Evolutionary conservation across 805 yeast species (phyloP), one percentile per base, ranked within the genome.

Genomic region (Candida dendrica): DNA sequence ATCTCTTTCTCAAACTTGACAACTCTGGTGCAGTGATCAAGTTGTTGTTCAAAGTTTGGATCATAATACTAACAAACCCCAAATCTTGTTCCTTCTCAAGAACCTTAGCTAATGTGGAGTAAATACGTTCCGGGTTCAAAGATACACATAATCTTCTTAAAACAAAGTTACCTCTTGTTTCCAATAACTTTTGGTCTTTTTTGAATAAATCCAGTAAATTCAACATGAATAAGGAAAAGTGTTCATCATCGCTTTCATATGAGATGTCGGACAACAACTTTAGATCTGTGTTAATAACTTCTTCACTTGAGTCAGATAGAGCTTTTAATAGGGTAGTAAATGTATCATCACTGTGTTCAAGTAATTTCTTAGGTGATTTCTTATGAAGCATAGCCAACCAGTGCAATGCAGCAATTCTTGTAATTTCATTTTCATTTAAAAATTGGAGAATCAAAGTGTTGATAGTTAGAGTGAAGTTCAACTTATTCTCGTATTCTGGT

Each of bases 321-420:
- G 95, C 85, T 55, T 80, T 82, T 41, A 93, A 68, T 31, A 93
- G 67, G 0, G 89, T 86, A 11, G 85, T 79, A 52, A 89, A 81
- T 36, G 88, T 83, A 44, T 77, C 76, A 40, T 77, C 83, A 43
- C 72, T 67, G 42, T 73, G 75, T 35, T 72, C 74, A 33, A 80
- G 57, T 30, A 81, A 68, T 45, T 75, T 72, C 33, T 67, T 63
- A 3, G 84, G 83, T 17, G 82, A 81, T 49, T 81, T 81, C 22
- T 77, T 71, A 55, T 89, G 91, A 34, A 93, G 69, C 72, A 87
- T 77, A 14, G 80, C 78, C 27, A 93, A 68, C 98, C 98, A 93
- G 48, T 90, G 95, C 30, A 93, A 65, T 19, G 93, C 81, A 0
- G 95, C 87, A 29, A 88, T 72, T 44, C 93, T 73, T 0, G 96